Base-by-base conservation (phyloP, 2,329 filamentous ascomycete species). In the Trichoderma sp. region DNA sequence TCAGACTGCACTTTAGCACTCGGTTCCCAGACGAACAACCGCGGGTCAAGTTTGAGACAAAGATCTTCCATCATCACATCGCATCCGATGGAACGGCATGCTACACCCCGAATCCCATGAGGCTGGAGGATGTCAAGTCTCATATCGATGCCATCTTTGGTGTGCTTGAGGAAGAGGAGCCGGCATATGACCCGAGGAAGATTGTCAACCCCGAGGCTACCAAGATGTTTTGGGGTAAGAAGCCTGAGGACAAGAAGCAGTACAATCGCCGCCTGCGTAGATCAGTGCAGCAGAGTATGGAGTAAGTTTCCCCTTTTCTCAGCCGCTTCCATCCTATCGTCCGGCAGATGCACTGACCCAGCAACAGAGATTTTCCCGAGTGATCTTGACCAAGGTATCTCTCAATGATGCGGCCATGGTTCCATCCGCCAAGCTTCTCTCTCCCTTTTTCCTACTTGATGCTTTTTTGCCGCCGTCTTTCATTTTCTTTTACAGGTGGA, bases 1-100 rank as follows among this genome's bases (percentile, higher is more conserved):
- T 97, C 75, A 89, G 84, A 71, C 82, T 98, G 63, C 83, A 82
- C 72, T 89, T 98, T 72, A 96, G 92, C 71, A 89, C 92, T 6
- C 85, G 87, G 6, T 98, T 97, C 72, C 95, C 95, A 0, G 87
- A 91, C 47, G 91, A 96, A 71, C 92, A 97, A 71, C 95, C 94
- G 26, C 88, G 94, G 41, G 90, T 93, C 63, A 88, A 84, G 67
- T 88, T 97, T 68, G 86, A 93, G 72, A 94, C 92, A 0, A 84
- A 86, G 4, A 84, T 98, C 19, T 97, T 94, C 76, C 95, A 98
- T 72, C 91, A 97, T 70, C 88, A 92, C 15, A 90, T 99, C 54
- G 90, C 93, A 5, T 81, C 85, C 15, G 89, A 92, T 67, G 93
- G 93, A 1, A 89, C 91, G 0, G 84, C 93, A 0, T 97, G 93